Evolutionary conservation across 2,329 filamentous ascomycete species (phyloP).

Genomic region (Arthrobotrys sphaeroides): DNA sequence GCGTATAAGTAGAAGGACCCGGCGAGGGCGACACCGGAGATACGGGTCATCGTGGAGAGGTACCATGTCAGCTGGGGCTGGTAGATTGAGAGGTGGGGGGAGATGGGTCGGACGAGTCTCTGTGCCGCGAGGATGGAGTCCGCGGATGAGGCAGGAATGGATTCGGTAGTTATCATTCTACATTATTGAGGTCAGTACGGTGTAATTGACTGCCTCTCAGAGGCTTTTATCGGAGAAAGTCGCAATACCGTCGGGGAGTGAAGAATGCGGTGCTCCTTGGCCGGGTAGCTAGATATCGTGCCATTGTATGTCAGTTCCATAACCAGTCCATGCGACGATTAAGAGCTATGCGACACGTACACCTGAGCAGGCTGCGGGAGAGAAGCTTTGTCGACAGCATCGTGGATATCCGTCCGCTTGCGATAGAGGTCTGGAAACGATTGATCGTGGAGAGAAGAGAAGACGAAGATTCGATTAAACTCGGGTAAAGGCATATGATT

Average conservation of each 20-base stretch:
- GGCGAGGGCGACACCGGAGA: conserved; percentile 79
- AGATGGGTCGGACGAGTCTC: conserved; percentile 80
- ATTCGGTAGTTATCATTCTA: conserved; percentile 68
- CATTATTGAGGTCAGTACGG: conserved; percentile 11
- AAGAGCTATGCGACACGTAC: conserved; percentile 19
- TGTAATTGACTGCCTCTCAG: conserved; percentile 1
- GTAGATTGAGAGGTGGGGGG: conserved; percentile 89
- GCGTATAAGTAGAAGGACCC: conserved; percentile 82
- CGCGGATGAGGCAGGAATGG: conserved; percentile 67
- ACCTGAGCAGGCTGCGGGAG: conserved; percentile 41
- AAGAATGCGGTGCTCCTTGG: conserved; percentile 43
- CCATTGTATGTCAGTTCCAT: too few species aligned
- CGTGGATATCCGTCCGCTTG: neutral
- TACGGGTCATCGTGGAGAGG: conserved; percentile 77
- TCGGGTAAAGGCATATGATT: conserved; percentile 51
- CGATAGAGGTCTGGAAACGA: conserved; percentile 12
- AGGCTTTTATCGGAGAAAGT: conserved; percentile 30
- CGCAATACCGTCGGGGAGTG: conserved; percentile 51
- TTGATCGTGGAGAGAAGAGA: conserved; percentile 8
- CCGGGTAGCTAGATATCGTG: conserved; percentile 8
- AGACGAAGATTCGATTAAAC: conserved; percentile 6
- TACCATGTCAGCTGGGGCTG: conserved; percentile 86
- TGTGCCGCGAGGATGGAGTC: conserved; percentile 78
- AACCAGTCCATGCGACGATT: neutral
- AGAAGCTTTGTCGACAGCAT: conserved; percentile 50